phyloP scores from a whole-genome alignment of 352 stramenopile genomes.

The Pythium myriotylum region DNA sequence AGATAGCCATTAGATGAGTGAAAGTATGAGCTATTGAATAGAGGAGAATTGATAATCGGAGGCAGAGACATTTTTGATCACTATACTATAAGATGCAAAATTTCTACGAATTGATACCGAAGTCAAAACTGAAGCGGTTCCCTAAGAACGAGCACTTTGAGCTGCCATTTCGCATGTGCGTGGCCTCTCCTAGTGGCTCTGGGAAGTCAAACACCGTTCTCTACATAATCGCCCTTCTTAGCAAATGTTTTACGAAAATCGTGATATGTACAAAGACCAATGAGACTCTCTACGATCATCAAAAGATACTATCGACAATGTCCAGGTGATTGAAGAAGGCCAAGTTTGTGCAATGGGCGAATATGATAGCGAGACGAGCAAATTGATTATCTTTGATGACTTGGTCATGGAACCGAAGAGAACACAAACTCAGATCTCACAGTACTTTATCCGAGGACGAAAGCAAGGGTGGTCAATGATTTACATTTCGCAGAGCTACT shows the following conservation, averaged over 20 bases:
- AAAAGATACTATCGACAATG: too few species aligned
- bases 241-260: too few species aligned
- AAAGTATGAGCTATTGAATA: constrained; percentile 24
- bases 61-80: constrained; percentile 20
- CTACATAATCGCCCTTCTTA: constrained; percentile 13
- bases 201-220: constrained; percentile 14
- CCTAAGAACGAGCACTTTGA: constrained; percentile 20
- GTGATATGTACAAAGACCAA: too few species aligned
- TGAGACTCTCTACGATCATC: too few species aligned
- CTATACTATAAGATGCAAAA: constrained; percentile 22
- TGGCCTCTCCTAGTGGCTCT: constrained; percentile 13
- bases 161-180: constrained; percentile 19
- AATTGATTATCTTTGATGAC: too few species aligned
- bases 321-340: too few species aligned
- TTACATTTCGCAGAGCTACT: constrained; percentile 22
- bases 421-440: too few species aligned
- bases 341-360: too few species aligned
- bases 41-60: constrained; percentile 23
- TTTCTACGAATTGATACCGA: constrained; percentile 25
- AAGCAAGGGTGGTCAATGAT: constrained; percentile 14
- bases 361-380: too few species aligned
- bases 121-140: constrained; percentile 23
- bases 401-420: too few species aligned
- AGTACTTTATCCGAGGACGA: constrained; percentile 2
- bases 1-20: constrained; percentile 21